Evolutionary conservation across 441 rosid genomes (phyloP).

Genomic region (Daphne laureola): DNA sequence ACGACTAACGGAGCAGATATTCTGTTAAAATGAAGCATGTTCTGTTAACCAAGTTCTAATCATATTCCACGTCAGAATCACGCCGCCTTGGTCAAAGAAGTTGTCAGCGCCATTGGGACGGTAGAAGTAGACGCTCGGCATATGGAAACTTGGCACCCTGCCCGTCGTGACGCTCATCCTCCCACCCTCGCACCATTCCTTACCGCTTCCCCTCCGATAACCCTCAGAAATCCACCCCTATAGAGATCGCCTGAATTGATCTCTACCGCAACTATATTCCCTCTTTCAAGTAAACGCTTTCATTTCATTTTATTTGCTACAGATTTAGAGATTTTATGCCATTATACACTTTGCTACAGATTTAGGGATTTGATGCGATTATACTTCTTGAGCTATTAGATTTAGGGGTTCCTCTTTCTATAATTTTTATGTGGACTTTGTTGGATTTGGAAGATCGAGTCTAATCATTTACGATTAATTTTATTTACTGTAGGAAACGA

Average conservation of each 20-base stretch:
- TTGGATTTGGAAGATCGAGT: not conserved
- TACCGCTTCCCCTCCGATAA: slow-evolving; percentile 87
- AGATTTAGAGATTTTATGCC: not conserved
- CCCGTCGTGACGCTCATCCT: too few relatives aligned
- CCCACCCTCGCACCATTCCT: slow-evolving; percentile 87
- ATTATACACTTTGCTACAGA: too few relatives aligned
- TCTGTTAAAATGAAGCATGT: too few relatives aligned
- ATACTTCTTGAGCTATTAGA: too few relatives aligned
- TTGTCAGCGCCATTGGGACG: slow-evolving; percentile 46
- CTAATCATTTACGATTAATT: not conserved
- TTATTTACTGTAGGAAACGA: slow-evolving; percentile 47
- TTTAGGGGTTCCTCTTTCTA: not conserved
- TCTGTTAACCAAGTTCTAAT: too few relatives aligned
- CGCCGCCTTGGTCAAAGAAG: slow-evolving; percentile 69
- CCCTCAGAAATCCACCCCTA: slow-evolving; percentile 68
- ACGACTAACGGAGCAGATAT: too few relatives aligned
- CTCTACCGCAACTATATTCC: slow-evolving; percentile 82
- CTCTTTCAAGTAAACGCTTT: slow-evolving; percentile 66
- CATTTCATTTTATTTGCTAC: not conserved
- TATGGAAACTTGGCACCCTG: slow-evolving; percentile 88
- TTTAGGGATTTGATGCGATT: too few relatives aligned
- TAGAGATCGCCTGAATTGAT: slow-evolving; percentile 83
- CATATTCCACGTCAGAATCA: too few relatives aligned
- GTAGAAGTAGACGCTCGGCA: slow-evolving; percentile 92
- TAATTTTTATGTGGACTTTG: not conserved